These are phyloP conservation scores for Kappamyces sp. DNA, from an alignment of 192 early-diverging fungal genomes.

Conservation along the genomic window DNA sequence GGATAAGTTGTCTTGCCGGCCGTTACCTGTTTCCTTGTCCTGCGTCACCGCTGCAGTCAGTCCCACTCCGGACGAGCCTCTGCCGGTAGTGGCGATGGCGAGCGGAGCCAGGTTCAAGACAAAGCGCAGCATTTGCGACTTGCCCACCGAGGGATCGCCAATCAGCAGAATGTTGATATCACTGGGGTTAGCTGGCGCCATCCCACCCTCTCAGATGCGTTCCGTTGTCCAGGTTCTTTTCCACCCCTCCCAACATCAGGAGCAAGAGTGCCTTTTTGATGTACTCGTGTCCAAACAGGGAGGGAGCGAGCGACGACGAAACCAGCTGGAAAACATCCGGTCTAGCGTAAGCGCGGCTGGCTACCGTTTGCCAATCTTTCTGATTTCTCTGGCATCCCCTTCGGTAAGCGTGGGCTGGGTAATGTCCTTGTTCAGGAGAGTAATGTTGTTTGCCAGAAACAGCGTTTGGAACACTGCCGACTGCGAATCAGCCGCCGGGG, in stretches of 20 bases:
- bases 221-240: conserved; percentile 91
- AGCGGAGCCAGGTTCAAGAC: conserved; percentile 91
- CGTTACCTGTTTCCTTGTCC: conserved; percentile 80
- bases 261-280: conserved; percentile 72
- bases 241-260: conserved; percentile 83
- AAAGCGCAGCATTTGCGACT: conserved; percentile 97
- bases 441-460: conserved; percentile 81
- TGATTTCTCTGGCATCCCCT: conserved; percentile 82
- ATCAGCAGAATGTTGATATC: conserved; percentile 99
- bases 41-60: conserved; percentile 93
- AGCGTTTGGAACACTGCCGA: conserved; percentile 64
- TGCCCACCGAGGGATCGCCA: conserved; percentile 97
- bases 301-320: conserved; percentile 80
- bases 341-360: background rate
- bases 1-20: background rate
- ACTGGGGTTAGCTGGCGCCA: conserved; percentile 28
- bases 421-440: conserved; percentile 64
- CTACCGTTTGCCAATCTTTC: conserved; percentile 52
- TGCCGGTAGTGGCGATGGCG: conserved; percentile 94
- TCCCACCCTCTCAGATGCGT: conserved; percentile 87
- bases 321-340: conserved; percentile 78
- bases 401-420: conserved; percentile 71
- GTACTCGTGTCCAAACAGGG: conserved; percentile 57
- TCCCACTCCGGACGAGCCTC: conserved; percentile 95
- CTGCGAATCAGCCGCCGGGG: conserved; percentile 76